A percentile compares a stretch with the other conserved stretches of the same genome.
phyloP scores from a whole-genome alignment of 2,329 filamentous ascomycete genomes.

The Emmonsiellopsis sp. region DNA sequence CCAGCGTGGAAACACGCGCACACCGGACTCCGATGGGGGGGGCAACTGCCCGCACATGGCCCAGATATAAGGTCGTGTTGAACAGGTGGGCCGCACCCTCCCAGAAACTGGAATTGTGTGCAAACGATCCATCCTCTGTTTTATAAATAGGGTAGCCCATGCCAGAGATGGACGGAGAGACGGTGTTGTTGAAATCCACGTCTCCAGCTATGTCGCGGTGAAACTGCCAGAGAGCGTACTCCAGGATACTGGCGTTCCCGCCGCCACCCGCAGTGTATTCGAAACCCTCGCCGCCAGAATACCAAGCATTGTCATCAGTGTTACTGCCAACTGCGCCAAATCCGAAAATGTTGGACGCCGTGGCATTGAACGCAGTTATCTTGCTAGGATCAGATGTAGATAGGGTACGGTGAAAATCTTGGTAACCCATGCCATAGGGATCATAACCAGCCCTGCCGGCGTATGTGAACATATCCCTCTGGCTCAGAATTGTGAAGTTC shows the following conservation, averaged over 20 bases:
- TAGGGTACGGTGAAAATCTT: neutral
- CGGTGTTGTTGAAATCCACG: neutral
- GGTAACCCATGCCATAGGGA: neutral
- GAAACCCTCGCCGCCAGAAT: neutral
- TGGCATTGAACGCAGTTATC: too few relatives aligned
- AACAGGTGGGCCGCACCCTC: too few relatives aligned
- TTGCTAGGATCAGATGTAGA: too few relatives aligned
- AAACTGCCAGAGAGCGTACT: slow-evolving; percentile 3
- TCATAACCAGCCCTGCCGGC: too few relatives aligned
- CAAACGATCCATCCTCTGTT: neutral
- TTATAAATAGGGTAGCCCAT: neutral
- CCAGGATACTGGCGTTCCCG: neutral
- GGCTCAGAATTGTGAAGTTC: slow-evolving; percentile 5
- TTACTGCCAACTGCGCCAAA: too few relatives aligned
- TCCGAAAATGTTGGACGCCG: too few relatives aligned
- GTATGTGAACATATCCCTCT: neutral
- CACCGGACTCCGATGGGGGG: slow-evolving; percentile 6
- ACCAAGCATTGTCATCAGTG: too few relatives aligned
- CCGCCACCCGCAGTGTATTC: neutral
- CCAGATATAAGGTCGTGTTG: neutral
- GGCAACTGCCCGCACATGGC: neutral
- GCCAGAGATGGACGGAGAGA: neutral
- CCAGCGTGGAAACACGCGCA: neutral
- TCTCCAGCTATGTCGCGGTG: neutral
- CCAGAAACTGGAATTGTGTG: slow-evolving; percentile 3